Evolutionary conservation across 441 rosid species (phyloP).

Genomic region (Adansonia rubrostipa): DNA sequence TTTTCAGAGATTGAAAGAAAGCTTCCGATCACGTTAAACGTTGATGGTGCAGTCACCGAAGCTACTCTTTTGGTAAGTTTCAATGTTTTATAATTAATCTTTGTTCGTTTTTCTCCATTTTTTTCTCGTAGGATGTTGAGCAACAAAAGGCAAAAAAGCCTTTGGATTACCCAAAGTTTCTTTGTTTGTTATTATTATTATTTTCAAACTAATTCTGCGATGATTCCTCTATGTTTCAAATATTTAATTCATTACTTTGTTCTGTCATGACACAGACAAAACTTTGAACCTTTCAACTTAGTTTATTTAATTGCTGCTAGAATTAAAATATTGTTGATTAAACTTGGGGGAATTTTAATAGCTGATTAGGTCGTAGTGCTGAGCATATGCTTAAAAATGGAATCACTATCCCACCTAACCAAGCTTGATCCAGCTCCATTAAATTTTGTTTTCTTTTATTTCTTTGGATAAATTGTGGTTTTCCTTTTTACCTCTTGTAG

Average conservation of each 20-base stretch:
- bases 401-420: background rate
- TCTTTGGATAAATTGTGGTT: no score
- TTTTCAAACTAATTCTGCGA: background rate
- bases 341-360: background rate
- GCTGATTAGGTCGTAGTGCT: background rate
- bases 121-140: background rate
- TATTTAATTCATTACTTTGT: background rate
- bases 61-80: constrained; percentile 43
- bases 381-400: background rate
- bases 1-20: constrained; percentile 31
- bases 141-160: background rate
- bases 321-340: background rate
- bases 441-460: no score
- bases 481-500: background rate
- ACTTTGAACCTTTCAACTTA: background rate
- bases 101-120: background rate
- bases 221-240: constrained; percentile 11
- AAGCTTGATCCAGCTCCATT: background rate
- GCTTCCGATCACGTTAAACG: constrained; percentile 40
- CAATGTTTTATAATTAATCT: no score
- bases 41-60: constrained; percentile 31
- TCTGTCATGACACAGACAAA: constrained; percentile 4
- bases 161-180: background rate
- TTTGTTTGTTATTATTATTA: background rate
- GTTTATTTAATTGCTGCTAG: background rate